Conservation (phyloP, 2,329 filamentous ascomycete genomes). For the Talaromyces sp. region DNA sequence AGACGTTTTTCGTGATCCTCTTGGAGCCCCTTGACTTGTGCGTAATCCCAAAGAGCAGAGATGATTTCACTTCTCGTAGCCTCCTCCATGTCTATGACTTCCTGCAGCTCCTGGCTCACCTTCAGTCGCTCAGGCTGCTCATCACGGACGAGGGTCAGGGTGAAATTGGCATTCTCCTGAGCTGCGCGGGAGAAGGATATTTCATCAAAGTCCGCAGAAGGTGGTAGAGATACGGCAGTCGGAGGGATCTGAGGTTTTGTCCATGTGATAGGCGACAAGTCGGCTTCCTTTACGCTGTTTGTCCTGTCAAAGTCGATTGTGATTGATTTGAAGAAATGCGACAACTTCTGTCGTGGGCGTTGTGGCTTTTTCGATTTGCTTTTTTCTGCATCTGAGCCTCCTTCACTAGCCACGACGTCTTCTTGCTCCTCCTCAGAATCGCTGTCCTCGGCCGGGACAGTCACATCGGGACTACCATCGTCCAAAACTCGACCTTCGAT, state of each 20-base stretch:
- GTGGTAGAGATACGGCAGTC: slow-evolving; percentile 54
- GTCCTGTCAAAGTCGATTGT: slow-evolving; percentile 53
- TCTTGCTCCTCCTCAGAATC: slow-evolving; percentile 45
- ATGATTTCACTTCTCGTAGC: slow-evolving; percentile 85
- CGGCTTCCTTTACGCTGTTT: slow-evolving; percentile 42
- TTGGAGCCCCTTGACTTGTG: slow-evolving; percentile 78
- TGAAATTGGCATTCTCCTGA: slow-evolving; percentile 90
- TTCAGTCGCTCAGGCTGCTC: slow-evolving; percentile 83
- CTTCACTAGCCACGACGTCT: slow-evolving; percentile 61
- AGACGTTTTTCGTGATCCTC: slow-evolving; percentile 94
- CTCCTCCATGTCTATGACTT: slow-evolving; percentile 81
- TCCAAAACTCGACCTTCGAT: slow-evolving; percentile 85
- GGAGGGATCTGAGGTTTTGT: slow-evolving; percentile 67
- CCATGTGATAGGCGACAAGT: slow-evolving; percentile 68
- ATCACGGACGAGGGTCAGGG: slow-evolving; percentile 79
- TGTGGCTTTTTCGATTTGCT: slow-evolving; percentile 28
- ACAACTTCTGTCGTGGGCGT: slow-evolving; percentile 43
- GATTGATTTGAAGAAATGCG: slow-evolving; percentile 54
- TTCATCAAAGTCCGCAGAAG: slow-evolving; percentile 80
- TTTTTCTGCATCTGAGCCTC: slow-evolving; percentile 41
- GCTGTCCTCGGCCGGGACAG: slow-evolving; percentile 53
- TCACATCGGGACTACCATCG: slow-evolving; percentile 56
- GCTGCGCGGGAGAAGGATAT: slow-evolving; percentile 87
- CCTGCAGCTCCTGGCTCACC: slow-evolving; percentile 73
- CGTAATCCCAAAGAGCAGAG: slow-evolving; percentile 94